phyloP scores from a whole-genome alignment of 1,284 basidiomycete genomes.

The Spongispora temasekensis region DNA sequence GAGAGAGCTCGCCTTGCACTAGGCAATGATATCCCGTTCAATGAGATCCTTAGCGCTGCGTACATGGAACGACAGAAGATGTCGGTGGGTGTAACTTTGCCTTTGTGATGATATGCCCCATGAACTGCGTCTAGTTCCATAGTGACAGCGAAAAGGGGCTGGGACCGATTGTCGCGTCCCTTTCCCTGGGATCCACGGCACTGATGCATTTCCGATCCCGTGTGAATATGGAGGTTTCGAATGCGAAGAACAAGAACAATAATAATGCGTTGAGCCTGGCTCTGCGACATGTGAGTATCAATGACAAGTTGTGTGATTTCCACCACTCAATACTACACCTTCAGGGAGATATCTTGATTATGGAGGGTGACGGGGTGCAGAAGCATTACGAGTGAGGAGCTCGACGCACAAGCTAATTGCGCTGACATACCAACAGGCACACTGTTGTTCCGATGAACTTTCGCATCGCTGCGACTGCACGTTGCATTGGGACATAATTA shows the following conservation, averaged over 20 bases:
- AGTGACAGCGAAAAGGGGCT: conserved; percentile 73
- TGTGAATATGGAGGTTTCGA: conserved; percentile 37
- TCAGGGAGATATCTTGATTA: conserved; percentile 74
- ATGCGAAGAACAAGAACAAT: conserved; percentile 34
- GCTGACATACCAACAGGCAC: conserved; percentile 38
- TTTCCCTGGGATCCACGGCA: conserved; percentile 72
- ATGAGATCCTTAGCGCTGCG: conserved; percentile 76
- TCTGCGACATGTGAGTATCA: conserved; percentile 62
- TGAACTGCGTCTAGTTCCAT: conserved; percentile 59
- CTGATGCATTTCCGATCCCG: conserved; percentile 71
- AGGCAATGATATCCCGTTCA: conserved; percentile 47
- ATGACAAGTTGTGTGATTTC: background rate
- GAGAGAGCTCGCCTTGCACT: conserved; percentile 48
- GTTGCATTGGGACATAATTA: conserved; percentile 46
- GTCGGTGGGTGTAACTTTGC: conserved; percentile 55
- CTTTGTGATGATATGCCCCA: background rate
- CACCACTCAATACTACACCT: background rate
- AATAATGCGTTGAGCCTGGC: conserved; percentile 52
- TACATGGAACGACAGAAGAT: conserved; percentile 83
- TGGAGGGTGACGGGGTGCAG: conserved; percentile 70
- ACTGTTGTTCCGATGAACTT: conserved; percentile 53
- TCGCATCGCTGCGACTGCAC: conserved; percentile 55
- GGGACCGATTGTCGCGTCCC: conserved; percentile 68
- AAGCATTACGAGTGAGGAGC: conserved; percentile 64
- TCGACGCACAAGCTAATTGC: background rate